Evolutionary conservation across 257 asterid genomes (phyloP).

Genomic region (Plantago ovata): DNA sequence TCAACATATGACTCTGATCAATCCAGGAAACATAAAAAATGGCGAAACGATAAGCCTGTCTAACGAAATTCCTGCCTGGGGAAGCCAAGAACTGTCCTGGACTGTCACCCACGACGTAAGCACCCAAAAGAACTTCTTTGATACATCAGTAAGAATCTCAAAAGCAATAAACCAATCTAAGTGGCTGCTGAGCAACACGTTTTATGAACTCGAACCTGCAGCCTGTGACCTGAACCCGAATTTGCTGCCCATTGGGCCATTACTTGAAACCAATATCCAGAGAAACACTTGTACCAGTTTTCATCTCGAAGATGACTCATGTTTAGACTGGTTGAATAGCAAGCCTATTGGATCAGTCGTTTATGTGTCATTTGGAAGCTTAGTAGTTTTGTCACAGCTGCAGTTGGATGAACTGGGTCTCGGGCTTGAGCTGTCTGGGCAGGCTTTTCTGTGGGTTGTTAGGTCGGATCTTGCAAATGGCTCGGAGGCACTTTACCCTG

Average conservation of each 20-base stretch:
- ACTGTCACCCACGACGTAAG: slow-evolving; percentile 3
- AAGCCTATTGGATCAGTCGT: slow-evolving; percentile 30
- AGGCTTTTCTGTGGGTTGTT: slow-evolving; percentile 41
- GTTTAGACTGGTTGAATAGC: slow-evolving; percentile 34
- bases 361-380: slow-evolving; percentile 45
- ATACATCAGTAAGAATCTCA: background rate
- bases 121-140: slow-evolving; percentile 11
- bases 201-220: slow-evolving; percentile 34
- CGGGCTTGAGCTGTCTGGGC: slow-evolving; percentile 43
- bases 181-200: slow-evolving; percentile 22
- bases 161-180: background rate
- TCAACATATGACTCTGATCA: background rate
- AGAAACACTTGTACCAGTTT: slow-evolving; percentile 23
- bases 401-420: slow-evolving; percentile 39
- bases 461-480: slow-evolving; percentile 33
- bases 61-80: slow-evolving; percentile 19
- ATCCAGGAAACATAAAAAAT: slow-evolving; percentile 24
- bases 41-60: slow-evolving; percentile 24
- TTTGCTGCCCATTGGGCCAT: slow-evolving; percentile 31
- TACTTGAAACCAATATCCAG: slow-evolving; percentile 12
- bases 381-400: slow-evolving; percentile 31
- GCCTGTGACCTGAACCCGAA: slow-evolving; percentile 30
- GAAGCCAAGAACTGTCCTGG: slow-evolving; percentile 20
- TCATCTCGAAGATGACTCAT: slow-evolving; percentile 29
- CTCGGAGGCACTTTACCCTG: slow-evolving; percentile 22